These are phyloP conservation scores for Solanum piurae DNA, from an alignment of 257 asterid species.

Conservation along the genomic window DNA sequence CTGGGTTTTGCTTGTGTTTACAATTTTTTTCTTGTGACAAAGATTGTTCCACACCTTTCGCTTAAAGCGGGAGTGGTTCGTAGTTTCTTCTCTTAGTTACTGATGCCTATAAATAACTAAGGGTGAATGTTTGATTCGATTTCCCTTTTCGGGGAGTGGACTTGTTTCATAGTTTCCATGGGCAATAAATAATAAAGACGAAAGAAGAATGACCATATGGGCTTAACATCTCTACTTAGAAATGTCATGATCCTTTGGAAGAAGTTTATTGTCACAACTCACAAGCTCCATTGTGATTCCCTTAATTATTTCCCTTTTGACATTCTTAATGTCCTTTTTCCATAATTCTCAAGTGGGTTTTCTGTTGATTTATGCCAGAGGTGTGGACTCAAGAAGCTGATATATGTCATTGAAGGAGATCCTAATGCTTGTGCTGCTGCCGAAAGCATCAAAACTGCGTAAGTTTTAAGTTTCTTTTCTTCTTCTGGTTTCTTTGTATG, in stretches of 20 bases:
- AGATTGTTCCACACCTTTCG: neutral
- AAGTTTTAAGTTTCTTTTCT: constrained; percentile 15
- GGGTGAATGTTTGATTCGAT: neutral
- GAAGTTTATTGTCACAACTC: neutral
- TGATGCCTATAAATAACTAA: neutral
- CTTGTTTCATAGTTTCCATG: neutral
- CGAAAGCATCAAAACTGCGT: constrained; percentile 96
- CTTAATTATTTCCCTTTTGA: neutral
- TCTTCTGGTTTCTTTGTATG: neutral
- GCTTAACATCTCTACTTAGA: neutral
- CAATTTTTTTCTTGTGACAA: neutral
- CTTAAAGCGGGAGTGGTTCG: neutral
- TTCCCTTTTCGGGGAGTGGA: neutral
- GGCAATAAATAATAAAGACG: neutral
- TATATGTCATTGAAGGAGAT: constrained; percentile 95
- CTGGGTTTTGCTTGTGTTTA: neutral
- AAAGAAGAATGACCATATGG: neutral
- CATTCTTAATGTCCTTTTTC: neutral
- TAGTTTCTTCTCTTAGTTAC: neutral
- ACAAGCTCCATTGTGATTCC: neutral
- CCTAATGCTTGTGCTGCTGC: constrained; percentile 87
- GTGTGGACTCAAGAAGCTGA: constrained; percentile 94
- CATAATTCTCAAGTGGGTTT: neutral
- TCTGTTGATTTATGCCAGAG: constrained; percentile 34
- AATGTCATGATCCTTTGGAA: neutral